A percentile compares a stretch with the other conserved stretches of the same genome.
Evolutionary conservation across 2,329 filamentous ascomycete genomes (phyloP).

Genomic region (Sordariomycetes sp.): DNA sequence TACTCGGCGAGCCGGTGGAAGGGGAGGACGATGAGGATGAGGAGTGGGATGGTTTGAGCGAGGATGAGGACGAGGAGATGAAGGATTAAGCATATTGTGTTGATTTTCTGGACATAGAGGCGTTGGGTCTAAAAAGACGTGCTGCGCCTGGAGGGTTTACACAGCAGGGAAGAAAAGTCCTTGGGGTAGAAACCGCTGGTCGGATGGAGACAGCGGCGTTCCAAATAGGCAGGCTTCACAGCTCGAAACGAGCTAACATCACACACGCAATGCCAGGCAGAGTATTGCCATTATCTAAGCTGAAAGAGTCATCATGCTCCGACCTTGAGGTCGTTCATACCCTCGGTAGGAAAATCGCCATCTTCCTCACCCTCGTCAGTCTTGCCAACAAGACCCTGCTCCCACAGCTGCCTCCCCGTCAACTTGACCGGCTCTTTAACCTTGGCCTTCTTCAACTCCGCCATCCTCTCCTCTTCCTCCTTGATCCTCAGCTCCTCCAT

Average conservation of each 20-base stretch:
- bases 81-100: slow-evolving; percentile 25
- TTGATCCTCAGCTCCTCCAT: slow-evolving; percentile 63
- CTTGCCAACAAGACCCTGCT: slow-evolving; percentile 61
- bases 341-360: slow-evolving; percentile 46
- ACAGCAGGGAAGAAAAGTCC: too few relatives aligned
- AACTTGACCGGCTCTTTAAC: slow-evolving; percentile 66
- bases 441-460: slow-evolving; percentile 73
- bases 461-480: slow-evolving; percentile 68
- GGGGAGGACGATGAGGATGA: slow-evolving; percentile 47
- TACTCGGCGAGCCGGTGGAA: slow-evolving; percentile 51
- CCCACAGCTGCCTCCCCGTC: slow-evolving; percentile 70
- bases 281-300: background rate
- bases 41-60: slow-evolving; percentile 39
- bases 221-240: too few relatives aligned
- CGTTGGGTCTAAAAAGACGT: too few relatives aligned
- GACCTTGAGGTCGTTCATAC: slow-evolving; percentile 65
- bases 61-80: slow-evolving; percentile 50
- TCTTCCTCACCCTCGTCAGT: slow-evolving; percentile 60
- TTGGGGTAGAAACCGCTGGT: too few relatives aligned
- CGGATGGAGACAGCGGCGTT: too few relatives aligned
- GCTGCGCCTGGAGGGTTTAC: too few relatives aligned
- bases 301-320: slow-evolving; percentile 27
- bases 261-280: slow-evolving; percentile 1
- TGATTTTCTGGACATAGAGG: too few relatives aligned
- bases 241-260: too few relatives aligned